A percentile compares a stretch with the other conserved stretches of the same genome.
These are phyloP conservation scores for Cladosporium sp. DNA, from an alignment of 2,329 filamentous ascomycete species.

Conservation along the genomic window DNA sequence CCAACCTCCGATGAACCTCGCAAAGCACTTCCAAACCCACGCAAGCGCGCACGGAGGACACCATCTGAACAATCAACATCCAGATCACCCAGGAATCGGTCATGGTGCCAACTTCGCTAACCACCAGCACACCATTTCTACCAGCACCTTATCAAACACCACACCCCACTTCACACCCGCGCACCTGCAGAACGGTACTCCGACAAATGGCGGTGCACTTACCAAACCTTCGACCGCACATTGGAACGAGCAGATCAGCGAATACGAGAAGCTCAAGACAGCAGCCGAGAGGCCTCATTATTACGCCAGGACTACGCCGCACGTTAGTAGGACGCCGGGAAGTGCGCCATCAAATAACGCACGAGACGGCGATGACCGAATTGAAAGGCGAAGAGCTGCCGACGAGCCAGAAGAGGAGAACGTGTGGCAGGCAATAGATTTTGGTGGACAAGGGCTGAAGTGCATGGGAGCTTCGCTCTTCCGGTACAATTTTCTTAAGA, in stretches of 20 bases:
- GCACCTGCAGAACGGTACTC: conserved; percentile 58
- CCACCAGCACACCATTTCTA: conserved; percentile 59
- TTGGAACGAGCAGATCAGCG: conserved; percentile 81
- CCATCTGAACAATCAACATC: conserved; percentile 41
- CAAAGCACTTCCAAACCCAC: conserved; percentile 66
- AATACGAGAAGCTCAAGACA: conserved; percentile 27
- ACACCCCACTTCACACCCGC: conserved; percentile 58
- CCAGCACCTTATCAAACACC: conserved; percentile 60
- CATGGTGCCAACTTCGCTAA: conserved; percentile 54
- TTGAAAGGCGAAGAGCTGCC: conserved; percentile 53
- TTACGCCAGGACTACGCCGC: conserved; percentile 64
- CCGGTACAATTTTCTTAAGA: conserved; percentile 81
- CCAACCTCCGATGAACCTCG: conserved; percentile 55
- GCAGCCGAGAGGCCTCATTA: conserved; percentile 52
- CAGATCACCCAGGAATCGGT: conserved; percentile 44
- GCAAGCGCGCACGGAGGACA: conserved; percentile 41
- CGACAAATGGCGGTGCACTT: conserved; percentile 47
- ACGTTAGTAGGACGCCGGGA: conserved; percentile 25
- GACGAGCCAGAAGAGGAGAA: conserved; percentile 56
- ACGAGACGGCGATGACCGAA: conserved; percentile 50
- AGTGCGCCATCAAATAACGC: conserved; percentile 34
- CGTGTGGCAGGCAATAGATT: conserved; percentile 88
- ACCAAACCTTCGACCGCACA: conserved; percentile 62
- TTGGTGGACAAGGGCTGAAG: conserved; percentile 91
- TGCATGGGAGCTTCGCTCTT: conserved; percentile 78